These are phyloP conservation scores for Amanita muscaria DNA, from an alignment of 768 basidiomycete genomes.

Conservation along the genomic window DNA sequence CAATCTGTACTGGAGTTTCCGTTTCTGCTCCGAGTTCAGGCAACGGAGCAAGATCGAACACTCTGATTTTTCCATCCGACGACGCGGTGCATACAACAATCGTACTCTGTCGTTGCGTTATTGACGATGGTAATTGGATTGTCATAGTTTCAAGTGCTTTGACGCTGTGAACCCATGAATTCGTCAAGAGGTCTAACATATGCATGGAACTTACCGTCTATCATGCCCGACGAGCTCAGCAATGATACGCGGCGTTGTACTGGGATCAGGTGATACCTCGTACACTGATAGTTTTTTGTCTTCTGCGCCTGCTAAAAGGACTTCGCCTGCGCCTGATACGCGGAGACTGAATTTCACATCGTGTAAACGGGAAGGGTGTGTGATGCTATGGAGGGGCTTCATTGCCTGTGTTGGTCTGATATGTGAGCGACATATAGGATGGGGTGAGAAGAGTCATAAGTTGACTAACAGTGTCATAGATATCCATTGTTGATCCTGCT, in stretches of 20 bases:
- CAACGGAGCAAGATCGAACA: constrained; percentile 63
- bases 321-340: constrained; percentile 35
- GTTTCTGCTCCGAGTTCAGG: constrained; percentile 12
- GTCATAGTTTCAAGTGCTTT: constrained; percentile 68
- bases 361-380: constrained; percentile 78
- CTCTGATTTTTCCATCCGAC: constrained; percentile 79
- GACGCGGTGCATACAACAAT: constrained; percentile 72
- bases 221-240: constrained; percentile 72
- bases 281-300: constrained; percentile 85
- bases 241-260: constrained; percentile 44
- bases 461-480: constrained; percentile 67
- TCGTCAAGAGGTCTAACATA: too few species aligned
- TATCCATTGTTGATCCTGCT: constrained; percentile 61
- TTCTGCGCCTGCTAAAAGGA: constrained; percentile 81
- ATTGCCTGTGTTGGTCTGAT: constrained; percentile 49
- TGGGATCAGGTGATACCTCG: constrained; percentile 39
- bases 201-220: constrained; percentile 54
- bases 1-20: constrained; percentile 27
- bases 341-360: constrained; percentile 69
- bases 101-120: constrained; percentile 31
- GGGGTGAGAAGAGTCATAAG: constrained; percentile 3
- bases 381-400: constrained; percentile 62
- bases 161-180: constrained; percentile 61
- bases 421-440: background rate
- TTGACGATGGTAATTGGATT: constrained; percentile 42